Conservation (phyloP, 306 rosid species). For the Quercus variabilis region DNA sequence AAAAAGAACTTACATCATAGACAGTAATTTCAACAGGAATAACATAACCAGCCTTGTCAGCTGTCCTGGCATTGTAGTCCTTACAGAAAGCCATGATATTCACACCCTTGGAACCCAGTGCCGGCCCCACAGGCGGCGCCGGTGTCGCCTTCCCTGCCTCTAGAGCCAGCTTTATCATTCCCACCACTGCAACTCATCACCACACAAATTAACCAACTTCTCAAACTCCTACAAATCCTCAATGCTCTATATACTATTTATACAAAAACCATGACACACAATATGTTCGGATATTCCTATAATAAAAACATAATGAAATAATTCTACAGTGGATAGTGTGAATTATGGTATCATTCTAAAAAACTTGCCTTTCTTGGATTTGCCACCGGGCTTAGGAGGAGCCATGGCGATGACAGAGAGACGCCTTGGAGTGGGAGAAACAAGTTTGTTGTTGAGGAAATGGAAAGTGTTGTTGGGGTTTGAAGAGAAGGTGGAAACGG, state of each 20-base stretch:
- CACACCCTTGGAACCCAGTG: slow-evolving; percentile 96
- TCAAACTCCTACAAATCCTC: background rate
- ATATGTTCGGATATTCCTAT: no score
- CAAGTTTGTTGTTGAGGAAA: slow-evolving; percentile 3
- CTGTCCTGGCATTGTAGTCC: slow-evolving; percentile 94
- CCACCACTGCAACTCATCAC: slow-evolving; percentile 53
- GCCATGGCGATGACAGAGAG: slow-evolving; percentile 81
- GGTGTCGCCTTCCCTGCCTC: slow-evolving; percentile 99
- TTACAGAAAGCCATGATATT: slow-evolving; percentile 97
- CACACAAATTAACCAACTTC: background rate
- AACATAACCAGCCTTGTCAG: slow-evolving; percentile 91
- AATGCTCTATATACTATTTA: no score
- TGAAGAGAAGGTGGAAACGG: slow-evolving; percentile 37
- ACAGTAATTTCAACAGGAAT: slow-evolving; percentile 98
- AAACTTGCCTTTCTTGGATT: slow-evolving; percentile 73
- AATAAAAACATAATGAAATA: no score
- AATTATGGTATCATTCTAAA: background rate
- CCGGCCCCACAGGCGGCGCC: slow-evolving; percentile 99
- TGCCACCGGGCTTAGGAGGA: slow-evolving; percentile 92
- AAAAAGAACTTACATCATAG: slow-evolving; percentile 57
- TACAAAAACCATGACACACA: no score
- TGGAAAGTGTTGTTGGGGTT: slow-evolving; percentile 21
- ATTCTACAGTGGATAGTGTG: no score
- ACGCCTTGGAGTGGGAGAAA: slow-evolving; percentile 36
- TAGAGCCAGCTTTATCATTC: slow-evolving; percentile 85